Conservation (phyloP, 2,329 filamentous ascomycete species). For the Leptographium radiaticola region DNA sequence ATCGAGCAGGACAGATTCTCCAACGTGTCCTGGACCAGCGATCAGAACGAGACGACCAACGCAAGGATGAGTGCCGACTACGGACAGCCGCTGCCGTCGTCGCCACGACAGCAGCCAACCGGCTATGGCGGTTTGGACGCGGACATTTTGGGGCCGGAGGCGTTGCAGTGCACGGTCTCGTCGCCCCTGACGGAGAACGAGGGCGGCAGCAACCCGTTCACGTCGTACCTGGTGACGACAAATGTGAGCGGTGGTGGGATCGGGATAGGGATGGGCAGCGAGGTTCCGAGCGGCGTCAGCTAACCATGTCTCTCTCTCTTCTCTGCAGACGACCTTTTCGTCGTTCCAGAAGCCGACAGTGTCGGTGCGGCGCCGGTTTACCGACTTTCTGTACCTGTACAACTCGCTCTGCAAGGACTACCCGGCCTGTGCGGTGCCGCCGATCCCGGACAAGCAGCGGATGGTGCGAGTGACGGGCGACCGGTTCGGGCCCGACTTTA, state of each 20-base stretch:
- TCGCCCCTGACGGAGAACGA: conserved; percentile 89
- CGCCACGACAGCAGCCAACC: conserved; percentile 16
- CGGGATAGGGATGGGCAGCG: too few relatives aligned
- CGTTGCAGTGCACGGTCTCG: conserved; percentile 70
- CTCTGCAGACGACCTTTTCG: conserved; percentile 70
- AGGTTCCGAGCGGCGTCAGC: background rate
- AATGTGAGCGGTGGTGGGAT: conserved; percentile 39
- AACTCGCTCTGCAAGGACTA: conserved; percentile 81
- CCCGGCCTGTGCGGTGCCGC: conserved; percentile 82
- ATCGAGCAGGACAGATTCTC: conserved; percentile 62
- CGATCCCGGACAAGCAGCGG: conserved; percentile 94
- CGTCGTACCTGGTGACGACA: conserved; percentile 90
- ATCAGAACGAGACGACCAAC: conserved; percentile 14
- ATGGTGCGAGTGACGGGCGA: conserved; percentile 98
- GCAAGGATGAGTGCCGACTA: conserved; percentile 12
- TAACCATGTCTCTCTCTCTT: too few relatives aligned
- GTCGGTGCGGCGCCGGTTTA: conserved; percentile 79
- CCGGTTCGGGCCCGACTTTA: conserved; percentile 90
- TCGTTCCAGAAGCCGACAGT: conserved; percentile 77
- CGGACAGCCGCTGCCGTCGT: conserved; percentile 5
- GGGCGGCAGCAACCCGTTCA: conserved; percentile 90
- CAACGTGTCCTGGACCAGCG: conserved; percentile 55
- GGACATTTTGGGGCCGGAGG: conserved; percentile 54
- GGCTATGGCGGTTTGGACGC: conserved; percentile 43
- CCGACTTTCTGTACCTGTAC: conserved; percentile 94